Base-by-base conservation (phyloP, 768 basidiomycete genomes). In the Lepiota brunneoincarnata region DNA sequence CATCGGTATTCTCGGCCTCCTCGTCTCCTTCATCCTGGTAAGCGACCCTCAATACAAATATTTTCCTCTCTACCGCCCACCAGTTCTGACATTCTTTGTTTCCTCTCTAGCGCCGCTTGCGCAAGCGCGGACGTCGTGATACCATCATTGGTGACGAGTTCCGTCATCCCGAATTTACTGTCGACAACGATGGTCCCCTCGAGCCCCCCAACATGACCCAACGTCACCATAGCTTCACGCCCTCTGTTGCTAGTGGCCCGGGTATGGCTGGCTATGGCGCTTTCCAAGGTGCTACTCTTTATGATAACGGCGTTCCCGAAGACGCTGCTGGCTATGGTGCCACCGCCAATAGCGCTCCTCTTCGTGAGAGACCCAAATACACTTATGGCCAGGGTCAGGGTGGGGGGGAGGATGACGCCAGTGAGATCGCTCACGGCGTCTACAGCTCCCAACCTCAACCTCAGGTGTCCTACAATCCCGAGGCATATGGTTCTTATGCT, bases 401-500 rank as follows among this genome's bases (percentile, higher is more conserved):
- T 53, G 54, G 52, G 44, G 51, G 23, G 20, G 49, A 34, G n/a
- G 66, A 66, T 7, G 72, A 75, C 21, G 64, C 63, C 9, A 72
- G 74, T 31, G 63, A 65, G 7, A 61, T 56, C 24, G 68, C 65
- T 12, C 63, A 67, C 51, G 74, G 73, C 24, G 66, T 69, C 6
- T 78, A 75, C 61, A 73, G 73, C 59, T 67, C 73, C 2, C 65
- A 78, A 48, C 75, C 77, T 5, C 70, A 72, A 48, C 56, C 57
- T 6, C 74, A 76, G 58, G 59, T 56, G 3, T 55, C 68, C 14
- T 77, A 75, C 59, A 72, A 77, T 50, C 63, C 72, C 15, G 75
- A 79, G 49, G 73, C 72, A 0, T 79, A 77, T 59, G 73, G 72
- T 2, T 72, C 71, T 17, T 76, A 75, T 49, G 72, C 62, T 20